Evolutionary conservation across 306 rosid species (phyloP).

Genomic region (Mimosa pudica): DNA sequence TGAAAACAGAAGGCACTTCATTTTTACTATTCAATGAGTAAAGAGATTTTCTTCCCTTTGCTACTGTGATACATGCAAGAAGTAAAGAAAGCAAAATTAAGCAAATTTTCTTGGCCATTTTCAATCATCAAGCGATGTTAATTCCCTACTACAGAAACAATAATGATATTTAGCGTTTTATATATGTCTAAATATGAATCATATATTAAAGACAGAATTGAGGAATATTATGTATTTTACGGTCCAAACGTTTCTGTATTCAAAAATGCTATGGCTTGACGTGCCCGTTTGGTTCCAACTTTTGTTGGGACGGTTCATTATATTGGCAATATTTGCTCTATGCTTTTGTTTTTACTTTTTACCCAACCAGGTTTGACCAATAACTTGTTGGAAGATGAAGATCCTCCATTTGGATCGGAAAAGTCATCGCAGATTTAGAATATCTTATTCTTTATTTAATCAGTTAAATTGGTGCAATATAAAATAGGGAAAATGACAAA

Average conservation of each 20-base stretch:
- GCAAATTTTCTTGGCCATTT: slow-evolving; percentile 27
- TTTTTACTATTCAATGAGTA: background rate
- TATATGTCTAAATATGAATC: slow-evolving; percentile 2
- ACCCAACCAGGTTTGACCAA: background rate
- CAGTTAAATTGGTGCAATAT: background rate
- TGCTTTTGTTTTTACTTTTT: background rate
- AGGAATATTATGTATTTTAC: background rate
- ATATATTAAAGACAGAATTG: background rate
- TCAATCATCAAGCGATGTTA: background rate
- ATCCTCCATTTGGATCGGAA: background rate
- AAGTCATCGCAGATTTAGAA: no score
- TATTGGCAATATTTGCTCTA: background rate
- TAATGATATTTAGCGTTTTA: background rate
- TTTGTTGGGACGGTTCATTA: background rate
- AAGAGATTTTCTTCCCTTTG: slow-evolving; percentile 37
- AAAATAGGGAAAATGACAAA: no score
- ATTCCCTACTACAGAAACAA: background rate
- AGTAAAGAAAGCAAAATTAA: slow-evolving; percentile 22
- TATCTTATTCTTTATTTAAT: background rate
- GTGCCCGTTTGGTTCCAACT: slow-evolving; percentile 5
- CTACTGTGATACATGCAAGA: slow-evolving; percentile 24
- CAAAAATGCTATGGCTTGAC: slow-evolving; percentile 2
- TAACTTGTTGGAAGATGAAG: background rate
- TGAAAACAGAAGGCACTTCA: slow-evolving; percentile 23
- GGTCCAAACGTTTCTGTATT: background rate